Conservation (phyloP, 306 rosid species). For the Castanea crenata region DNA sequence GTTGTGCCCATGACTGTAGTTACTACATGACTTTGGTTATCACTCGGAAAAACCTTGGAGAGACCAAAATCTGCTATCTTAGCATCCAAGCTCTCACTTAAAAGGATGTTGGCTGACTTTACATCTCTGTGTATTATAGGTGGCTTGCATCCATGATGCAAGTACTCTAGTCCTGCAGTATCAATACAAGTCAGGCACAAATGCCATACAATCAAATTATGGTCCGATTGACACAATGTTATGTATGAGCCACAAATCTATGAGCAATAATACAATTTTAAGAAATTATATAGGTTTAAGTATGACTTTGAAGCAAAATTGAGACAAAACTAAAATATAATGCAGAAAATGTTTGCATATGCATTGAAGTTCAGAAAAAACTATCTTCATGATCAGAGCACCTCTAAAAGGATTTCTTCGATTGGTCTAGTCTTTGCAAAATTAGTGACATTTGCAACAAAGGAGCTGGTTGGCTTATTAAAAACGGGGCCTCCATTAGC, state of each 20-base stretch:
- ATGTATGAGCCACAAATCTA: background rate
- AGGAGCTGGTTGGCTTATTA: no score
- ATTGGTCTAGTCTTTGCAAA: no score
- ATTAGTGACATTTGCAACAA: no score
- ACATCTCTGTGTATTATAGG: conserved; percentile 72
- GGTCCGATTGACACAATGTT: background rate
- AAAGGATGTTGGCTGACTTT: conserved; percentile 65
- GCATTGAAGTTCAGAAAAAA: no score
- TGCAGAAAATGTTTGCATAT: no score
- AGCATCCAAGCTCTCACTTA: conserved; percentile 59
- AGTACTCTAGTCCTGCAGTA: conserved; percentile 59
- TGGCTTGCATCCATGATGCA: conserved; percentile 78
- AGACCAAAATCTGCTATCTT: conserved; percentile 82
- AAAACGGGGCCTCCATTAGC: no score
- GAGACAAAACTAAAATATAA: no score
- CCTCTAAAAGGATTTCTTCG: no score
- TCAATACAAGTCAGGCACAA: background rate
- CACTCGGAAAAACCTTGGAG: conserved; percentile 45
- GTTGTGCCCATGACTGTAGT: conserved; percentile 55
- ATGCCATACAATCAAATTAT: background rate
- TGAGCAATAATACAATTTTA: background rate
- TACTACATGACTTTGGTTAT: conserved; percentile 21
- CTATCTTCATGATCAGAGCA: no score
- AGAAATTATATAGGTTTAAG: no score
- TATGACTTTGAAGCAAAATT: no score